Percentiles rank a stretch among this genome's conserved stretches.
Conservation (phyloP, 2,329 filamentous ascomycete genomes). For the Colletotrichum tropicicola region DNA sequence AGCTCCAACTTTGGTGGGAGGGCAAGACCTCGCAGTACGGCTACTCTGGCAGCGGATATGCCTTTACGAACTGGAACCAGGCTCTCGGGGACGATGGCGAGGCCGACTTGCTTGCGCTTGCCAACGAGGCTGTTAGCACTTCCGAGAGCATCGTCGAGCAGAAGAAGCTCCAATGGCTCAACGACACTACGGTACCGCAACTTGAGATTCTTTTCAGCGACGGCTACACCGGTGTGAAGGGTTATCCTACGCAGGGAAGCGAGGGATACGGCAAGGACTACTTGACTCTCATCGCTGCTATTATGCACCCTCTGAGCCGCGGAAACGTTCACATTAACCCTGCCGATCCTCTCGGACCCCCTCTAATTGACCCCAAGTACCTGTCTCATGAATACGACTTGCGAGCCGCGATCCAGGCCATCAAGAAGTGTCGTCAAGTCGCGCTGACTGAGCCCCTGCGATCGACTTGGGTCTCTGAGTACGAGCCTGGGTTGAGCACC, state of each 20-base stretch:
- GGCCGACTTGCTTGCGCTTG: conserved; percentile 40
- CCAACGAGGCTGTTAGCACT: conserved; percentile 39
- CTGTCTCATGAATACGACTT: conserved; percentile 30
- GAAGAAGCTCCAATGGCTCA: conserved; percentile 50
- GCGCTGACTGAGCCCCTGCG: conserved; percentile 40
- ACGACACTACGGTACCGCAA: conserved; percentile 45
- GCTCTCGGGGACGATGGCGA: conserved; percentile 39
- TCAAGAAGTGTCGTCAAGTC: conserved; percentile 41
- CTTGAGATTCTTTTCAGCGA: conserved; percentile 55
- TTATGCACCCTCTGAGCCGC: conserved; percentile 41
- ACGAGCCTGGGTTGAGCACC: conserved; percentile 39
- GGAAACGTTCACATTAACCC: conserved; percentile 44
- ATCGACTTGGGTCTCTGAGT: conserved; percentile 41
- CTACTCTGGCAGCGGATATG: conserved; percentile 47
- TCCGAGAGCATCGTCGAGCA: conserved; percentile 41
- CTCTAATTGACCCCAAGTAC: conserved; percentile 43
- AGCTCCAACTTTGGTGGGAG: conserved; percentile 45
- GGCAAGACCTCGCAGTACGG: conserved; percentile 45
- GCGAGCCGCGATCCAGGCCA: conserved; percentile 39
- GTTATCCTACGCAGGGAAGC: conserved; percentile 39
- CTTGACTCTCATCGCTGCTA: conserved; percentile 37
- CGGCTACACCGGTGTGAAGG: conserved; percentile 50
- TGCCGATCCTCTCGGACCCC: conserved; percentile 40
- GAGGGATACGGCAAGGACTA: conserved; percentile 39
- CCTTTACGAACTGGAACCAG: conserved; percentile 51